phyloP scores from a whole-genome alignment of 331 rosid species.

The Malus hybrid region DNA sequence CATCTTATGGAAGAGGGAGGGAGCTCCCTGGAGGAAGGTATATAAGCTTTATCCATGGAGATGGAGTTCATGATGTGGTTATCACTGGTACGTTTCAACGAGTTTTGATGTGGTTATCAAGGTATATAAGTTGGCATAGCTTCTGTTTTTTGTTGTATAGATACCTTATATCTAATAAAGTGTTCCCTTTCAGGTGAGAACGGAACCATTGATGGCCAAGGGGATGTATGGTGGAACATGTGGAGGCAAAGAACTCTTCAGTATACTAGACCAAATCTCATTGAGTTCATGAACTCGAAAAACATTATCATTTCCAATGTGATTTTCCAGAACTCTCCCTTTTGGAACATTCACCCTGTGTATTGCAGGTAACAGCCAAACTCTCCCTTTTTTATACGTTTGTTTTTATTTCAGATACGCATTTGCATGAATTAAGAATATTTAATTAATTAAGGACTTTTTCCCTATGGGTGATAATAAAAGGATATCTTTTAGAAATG shows the following conservation, averaged over 20 bases:
- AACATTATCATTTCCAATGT: slow-evolving; percentile 67
- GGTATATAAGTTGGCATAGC: neutral
- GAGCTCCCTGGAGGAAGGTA: slow-evolving; percentile 85
- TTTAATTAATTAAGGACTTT: too few species aligned
- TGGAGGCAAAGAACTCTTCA: slow-evolving; percentile 83
- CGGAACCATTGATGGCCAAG: slow-evolving; percentile 94
- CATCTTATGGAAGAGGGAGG: slow-evolving; percentile 95
- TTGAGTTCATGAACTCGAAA: slow-evolving; percentile 72
- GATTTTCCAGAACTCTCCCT: slow-evolving; percentile 76
- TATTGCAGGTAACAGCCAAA: slow-evolving; percentile 59
- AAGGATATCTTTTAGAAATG: too few species aligned
- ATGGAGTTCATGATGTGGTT: slow-evolving; percentile 30
- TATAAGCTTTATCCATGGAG: slow-evolving; percentile 72
- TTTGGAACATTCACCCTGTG: slow-evolving; percentile 97
- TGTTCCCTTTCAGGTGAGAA: slow-evolving; percentile 54
- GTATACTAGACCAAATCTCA: slow-evolving; percentile 62
- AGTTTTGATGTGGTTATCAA: too few species aligned
- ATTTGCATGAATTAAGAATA: neutral
- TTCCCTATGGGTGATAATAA: too few species aligned
- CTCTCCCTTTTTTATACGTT: too few species aligned
- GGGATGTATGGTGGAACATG: slow-evolving; percentile 96
- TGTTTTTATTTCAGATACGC: neutral
- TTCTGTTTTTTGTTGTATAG: neutral
- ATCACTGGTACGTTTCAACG: too few species aligned
- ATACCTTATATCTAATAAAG: neutral